Base-by-base conservation (phyloP, 2,329 filamentous ascomycete genomes). In the Moelleriella libera region DNA sequence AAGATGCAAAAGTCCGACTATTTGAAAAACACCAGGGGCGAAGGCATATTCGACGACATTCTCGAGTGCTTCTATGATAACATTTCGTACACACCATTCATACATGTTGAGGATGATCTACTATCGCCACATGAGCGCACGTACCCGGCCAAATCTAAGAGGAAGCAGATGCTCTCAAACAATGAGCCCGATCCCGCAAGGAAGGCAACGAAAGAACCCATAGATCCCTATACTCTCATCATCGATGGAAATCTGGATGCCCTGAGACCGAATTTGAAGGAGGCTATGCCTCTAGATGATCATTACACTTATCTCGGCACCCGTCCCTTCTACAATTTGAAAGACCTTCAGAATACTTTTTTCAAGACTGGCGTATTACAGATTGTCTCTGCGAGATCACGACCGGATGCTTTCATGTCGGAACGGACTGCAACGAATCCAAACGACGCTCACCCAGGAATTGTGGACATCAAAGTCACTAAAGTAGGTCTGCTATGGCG, bases 1-100 rank as follows among this genome's bases (percentile, higher is more conserved):
- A 98, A 98, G 66, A 98, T 98, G 92, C 88, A 94, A 60, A 94
- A 94, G 60, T 69, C 76, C 1, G 92, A 97, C 59, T 98, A 98
- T 64, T 75, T 97, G 55, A 96, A 94, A 65, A 97, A 97, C 61
- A 94, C 89, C 0, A 82, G 81, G 28, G 88, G 86, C 3, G 89
- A 97, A 61, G 88, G 88, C 11, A 85, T 97, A n/a, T 86, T 85
- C 46, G 86, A 94, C 54, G 90, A 97, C 54, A 85, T 97, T 41
- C 71, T 97, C 11, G 88, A 88, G 58, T 96, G 90, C 61, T 94
- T 98, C 60, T 98, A 97, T 66, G 92, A 98, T 68, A 98, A 98
- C 61, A 94, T 98, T 55, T 86, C 85, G 49, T 98, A 98, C 62
- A 98, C 92, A 2, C 92, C 92, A 2, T 98, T 98, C 60, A 96